phyloP scores from a whole-genome alignment of 257 asterid genomes.

The Plantago major region DNA sequence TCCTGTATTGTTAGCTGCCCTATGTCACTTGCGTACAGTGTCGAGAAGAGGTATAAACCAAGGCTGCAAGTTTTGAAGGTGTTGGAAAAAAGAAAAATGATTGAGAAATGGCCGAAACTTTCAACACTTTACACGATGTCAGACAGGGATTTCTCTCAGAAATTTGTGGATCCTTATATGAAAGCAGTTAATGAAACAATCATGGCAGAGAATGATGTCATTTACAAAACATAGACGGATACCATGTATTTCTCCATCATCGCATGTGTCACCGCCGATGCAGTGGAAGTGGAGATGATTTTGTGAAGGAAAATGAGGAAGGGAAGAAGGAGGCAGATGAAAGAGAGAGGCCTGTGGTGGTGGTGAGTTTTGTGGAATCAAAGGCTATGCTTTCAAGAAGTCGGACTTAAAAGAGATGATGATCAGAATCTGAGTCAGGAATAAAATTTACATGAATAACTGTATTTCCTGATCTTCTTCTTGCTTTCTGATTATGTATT shows the following conservation, averaged over 20 bases:
- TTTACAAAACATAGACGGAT: no score
- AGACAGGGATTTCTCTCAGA: no score
- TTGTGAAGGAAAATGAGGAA: background rate
- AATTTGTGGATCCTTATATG: no score
- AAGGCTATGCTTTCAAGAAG: constrained; percentile 54
- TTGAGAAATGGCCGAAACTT: constrained; percentile 10
- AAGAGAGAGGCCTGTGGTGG: constrained; percentile 23
- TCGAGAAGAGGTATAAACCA: constrained; percentile 21
- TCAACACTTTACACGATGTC: no score
- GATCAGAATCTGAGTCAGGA: constrained; percentile 17
- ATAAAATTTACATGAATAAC: no score
- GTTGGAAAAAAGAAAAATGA: constrained; percentile 19
- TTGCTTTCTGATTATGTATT: no score
- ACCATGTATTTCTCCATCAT: constrained; percentile 30
- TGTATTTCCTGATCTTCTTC: background rate
- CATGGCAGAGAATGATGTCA: no score
- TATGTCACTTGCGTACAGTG: constrained; percentile 3
- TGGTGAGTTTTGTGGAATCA: constrained; percentile 24
- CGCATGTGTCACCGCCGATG: constrained; percentile 70
- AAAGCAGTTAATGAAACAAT: no score
- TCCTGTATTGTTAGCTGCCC: constrained; percentile 16
- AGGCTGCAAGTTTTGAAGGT: constrained; percentile 16
- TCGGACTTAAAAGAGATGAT: constrained; percentile 72
- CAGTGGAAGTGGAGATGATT: constrained; percentile 24
- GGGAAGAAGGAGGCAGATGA: constrained; percentile 17